phyloP scores from a whole-genome alignment of 176 grass and related monocot species.

The Metroxylon sagu region DNA sequence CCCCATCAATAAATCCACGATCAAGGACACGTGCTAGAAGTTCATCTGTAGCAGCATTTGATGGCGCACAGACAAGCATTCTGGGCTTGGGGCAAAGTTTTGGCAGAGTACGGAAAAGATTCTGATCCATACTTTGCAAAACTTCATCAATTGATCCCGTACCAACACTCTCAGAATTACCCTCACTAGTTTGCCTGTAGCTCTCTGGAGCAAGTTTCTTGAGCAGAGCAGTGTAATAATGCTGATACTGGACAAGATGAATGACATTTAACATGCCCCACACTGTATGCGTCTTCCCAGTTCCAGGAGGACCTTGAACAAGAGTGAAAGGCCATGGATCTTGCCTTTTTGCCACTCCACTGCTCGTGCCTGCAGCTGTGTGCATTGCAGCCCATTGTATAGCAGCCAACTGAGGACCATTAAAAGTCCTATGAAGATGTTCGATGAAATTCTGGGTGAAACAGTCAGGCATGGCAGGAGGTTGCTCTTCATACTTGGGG shows the following conservation, averaged over 20 bases:
- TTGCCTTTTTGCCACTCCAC: slow-evolving; percentile 67
- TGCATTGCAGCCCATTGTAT: slow-evolving; percentile 99
- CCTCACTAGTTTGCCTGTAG: slow-evolving; percentile 77
- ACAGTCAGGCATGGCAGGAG: slow-evolving; percentile 87
- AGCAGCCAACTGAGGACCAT: slow-evolving; percentile 80
- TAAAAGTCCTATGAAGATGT: slow-evolving; percentile 76
- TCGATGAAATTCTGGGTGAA: slow-evolving; percentile 88
- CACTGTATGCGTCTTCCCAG: slow-evolving; percentile 96
- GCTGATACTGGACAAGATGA: slow-evolving; percentile 98
- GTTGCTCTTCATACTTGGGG: slow-evolving; percentile 90
- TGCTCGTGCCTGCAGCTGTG: slow-evolving; percentile 93
- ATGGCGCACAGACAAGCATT: slow-evolving; percentile 97
- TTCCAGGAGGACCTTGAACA: slow-evolving; percentile 94
- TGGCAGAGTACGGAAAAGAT: slow-evolving; percentile 79
- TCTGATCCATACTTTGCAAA: slow-evolving; percentile 97
- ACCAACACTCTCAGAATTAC: slow-evolving; percentile 37
- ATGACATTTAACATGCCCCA: slow-evolving; percentile 99
- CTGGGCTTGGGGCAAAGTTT: slow-evolving; percentile 98
- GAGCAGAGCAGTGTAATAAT: slow-evolving; percentile 91
- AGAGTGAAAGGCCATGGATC: slow-evolving; percentile 99
- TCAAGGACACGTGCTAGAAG: slow-evolving; percentile 91
- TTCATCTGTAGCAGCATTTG: slow-evolving; percentile 97
- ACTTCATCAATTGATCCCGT: slow-evolving; percentile 96
- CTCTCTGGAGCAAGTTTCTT: slow-evolving; percentile 99
- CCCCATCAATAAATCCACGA: slow-evolving; percentile 96